Percentiles rank a stretch among this genome's conserved stretches.
These are phyloP conservation scores for Wickerhamiella nectarea DNA, from an alignment of 805 yeast species.

Conservation along the genomic window DNA sequence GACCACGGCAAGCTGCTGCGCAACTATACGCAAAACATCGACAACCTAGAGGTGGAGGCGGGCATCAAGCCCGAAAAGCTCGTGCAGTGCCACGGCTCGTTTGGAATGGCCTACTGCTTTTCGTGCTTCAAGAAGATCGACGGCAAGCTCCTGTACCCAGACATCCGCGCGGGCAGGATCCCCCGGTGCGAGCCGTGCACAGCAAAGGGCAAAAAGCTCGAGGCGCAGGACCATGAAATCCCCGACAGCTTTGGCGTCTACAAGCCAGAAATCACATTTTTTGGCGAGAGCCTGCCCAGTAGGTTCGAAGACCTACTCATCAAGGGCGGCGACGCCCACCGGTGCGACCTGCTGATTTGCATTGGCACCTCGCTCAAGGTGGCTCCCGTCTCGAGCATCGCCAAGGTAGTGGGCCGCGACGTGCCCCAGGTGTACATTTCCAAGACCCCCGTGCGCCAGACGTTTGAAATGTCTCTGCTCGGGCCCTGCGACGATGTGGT, in stretches of 20 bases:
- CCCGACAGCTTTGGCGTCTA: slow-evolving; percentile 53
- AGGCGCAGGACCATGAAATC: slow-evolving; percentile 22
- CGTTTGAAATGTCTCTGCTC: slow-evolving; percentile 61
- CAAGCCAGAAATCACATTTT: slow-evolving; percentile 88
- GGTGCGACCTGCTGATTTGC: slow-evolving; percentile 69
- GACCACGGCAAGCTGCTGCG: slow-evolving; percentile 66
- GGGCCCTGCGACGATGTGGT: slow-evolving; percentile 81
- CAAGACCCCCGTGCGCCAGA: slow-evolving; percentile 61
- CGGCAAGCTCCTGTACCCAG: slow-evolving; percentile 51
- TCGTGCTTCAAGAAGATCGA: slow-evolving; percentile 55
- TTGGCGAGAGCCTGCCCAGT: slow-evolving; percentile 71
- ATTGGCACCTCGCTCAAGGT: slow-evolving; percentile 87
- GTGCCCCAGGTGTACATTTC: slow-evolving; percentile 75
- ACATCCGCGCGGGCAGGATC: slow-evolving; percentile 43
- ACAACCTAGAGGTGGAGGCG: slow-evolving; percentile 69
- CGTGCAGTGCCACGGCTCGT: slow-evolving; percentile 88
- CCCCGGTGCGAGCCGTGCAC: slow-evolving; percentile 62
- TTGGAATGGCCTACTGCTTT: slow-evolving; percentile 74
- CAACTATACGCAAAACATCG: slow-evolving; percentile 85
- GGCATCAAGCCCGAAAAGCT: slow-evolving; percentile 54
- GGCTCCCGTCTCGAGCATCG: slow-evolving; percentile 81
- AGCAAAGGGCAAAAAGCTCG: slow-evolving; percentile 27
- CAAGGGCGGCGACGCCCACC: slow-evolving; percentile 38
- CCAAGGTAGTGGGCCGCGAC: slow-evolving; percentile 53
- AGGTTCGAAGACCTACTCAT: slow-evolving; percentile 42